Base-by-base conservation (phyloP, 1,284 basidiomycete genomes). In the Taiwanofungus camphoratus region DNA sequence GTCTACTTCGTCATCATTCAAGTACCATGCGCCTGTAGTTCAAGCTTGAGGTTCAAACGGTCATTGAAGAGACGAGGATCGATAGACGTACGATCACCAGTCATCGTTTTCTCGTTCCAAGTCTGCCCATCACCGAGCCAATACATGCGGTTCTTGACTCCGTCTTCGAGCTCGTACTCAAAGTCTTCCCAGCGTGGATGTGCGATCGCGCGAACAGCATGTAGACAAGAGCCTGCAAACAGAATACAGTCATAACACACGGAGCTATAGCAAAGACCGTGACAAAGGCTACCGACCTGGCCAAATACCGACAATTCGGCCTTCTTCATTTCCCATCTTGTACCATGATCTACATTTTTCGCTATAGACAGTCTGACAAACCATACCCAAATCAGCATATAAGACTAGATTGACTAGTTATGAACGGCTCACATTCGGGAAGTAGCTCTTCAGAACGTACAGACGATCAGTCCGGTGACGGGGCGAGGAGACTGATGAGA, bases 111-210 rank as follows among this genome's bases (percentile, higher is more conserved):
- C 55, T 74, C 72, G 20, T 67, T 65, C 33, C 62, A 59, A 12
- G 73, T 74, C 46, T 63, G 68, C 11, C 79, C 78, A 44, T 79
- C 72, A 1, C 79, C 78, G 1, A 81, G 63, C 75, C 77, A 82
- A 54, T 74, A 67, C 53, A 79, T 68, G 5, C 74, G 63, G 50
- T 79, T 79, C 44, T 58, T 59, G 13, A 58, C 56, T 2, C 56
- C 63, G 37, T 76, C 71, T 3, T 73, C 56, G 3, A 45, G 58
- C 47, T 79, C 73, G 50, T 77, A 83, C 23, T 70, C 67, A 52
- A 68, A 82, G 51, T 83, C 81, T 49, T 83, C 81, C 79, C 79
- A 83, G 3, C 79, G 72, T 0, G 79, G 79, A 55, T 77, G 51
- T 27, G 63, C 60, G 11, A 82, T 57, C 0, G 72, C 65, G 27